phyloP scores from a whole-genome alignment of 305 asterid genomes.

The Plantago coronopus region DNA sequence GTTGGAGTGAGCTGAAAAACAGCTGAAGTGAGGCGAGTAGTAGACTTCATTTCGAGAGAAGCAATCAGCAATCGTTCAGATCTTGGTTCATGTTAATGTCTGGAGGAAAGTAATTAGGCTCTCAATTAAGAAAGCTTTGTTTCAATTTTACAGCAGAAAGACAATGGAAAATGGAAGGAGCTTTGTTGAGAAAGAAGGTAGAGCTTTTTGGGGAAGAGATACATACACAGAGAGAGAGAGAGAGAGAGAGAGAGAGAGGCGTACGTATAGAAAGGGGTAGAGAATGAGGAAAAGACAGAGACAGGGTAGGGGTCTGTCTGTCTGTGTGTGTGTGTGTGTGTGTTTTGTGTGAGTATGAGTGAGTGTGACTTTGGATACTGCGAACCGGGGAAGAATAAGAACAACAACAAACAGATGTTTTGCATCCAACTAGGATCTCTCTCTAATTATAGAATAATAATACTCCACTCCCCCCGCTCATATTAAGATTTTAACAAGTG shows the following conservation, averaged over 20 bases:
- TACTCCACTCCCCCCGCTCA: too few species aligned
- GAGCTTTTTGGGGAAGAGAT: too few species aligned
- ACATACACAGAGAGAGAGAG: too few species aligned
- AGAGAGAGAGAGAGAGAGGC: too few species aligned
- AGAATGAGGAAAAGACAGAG: slow-evolving; percentile 13
- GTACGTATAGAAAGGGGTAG: slow-evolving; percentile 17
- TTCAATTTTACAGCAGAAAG: too few species aligned
- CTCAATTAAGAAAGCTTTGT: not conserved
- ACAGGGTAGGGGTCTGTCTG: too few species aligned
- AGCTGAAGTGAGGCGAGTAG: slow-evolving; percentile 63
- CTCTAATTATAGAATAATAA: too few species aligned
- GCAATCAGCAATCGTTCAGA: slow-evolving; percentile 27
- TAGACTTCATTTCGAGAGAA: slow-evolving; percentile 54
- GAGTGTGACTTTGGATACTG: slow-evolving; percentile 32
- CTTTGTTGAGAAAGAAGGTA: too few species aligned
- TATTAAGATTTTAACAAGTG: too few species aligned
- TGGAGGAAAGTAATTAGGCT: slow-evolving; percentile 5
- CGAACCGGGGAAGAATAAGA: slow-evolving; percentile 22
- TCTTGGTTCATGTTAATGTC: slow-evolving; percentile 30
- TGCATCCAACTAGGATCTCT: too few species aligned
- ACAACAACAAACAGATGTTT: too few species aligned
- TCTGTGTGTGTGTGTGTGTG: slow-evolving; percentile 18
- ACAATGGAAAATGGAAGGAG: not conserved
- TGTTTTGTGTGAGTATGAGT: slow-evolving; percentile 7
- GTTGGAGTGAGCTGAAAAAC: slow-evolving; percentile 94